Conservation (phyloP, 1,284 basidiomycete species). For the Sanghuangporus sanghuang region DNA sequence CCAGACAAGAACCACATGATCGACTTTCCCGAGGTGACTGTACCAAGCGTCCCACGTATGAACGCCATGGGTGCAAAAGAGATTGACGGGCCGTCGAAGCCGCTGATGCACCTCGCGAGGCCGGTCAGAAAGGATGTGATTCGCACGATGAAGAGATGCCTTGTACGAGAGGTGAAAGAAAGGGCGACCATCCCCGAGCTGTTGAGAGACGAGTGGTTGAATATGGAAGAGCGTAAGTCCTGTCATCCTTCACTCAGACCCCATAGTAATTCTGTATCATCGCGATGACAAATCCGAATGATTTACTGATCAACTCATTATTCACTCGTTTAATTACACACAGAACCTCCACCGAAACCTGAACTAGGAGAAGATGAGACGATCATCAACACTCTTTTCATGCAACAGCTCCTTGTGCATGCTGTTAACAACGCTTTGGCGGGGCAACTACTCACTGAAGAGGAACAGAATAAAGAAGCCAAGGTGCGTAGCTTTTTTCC, state of each 20-base stretch:
- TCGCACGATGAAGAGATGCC: slow-evolving; percentile 68
- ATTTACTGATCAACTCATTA: no score
- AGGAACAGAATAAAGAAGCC: slow-evolving; percentile 4
- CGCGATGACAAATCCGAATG: not conserved
- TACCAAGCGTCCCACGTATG: slow-evolving; percentile 41
- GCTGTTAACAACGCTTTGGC: not conserved
- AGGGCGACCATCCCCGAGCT: slow-evolving; percentile 79
- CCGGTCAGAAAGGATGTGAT: slow-evolving; percentile 68
- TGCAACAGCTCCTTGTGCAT: slow-evolving; percentile 61
- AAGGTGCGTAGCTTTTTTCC: slow-evolving; percentile 1
- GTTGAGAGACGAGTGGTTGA: slow-evolving; percentile 61
- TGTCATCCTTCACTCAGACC: not conserved
- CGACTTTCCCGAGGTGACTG: slow-evolving; percentile 65
- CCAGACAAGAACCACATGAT: slow-evolving; percentile 70
- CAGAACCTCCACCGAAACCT: slow-evolving; percentile 14
- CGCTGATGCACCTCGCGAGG: slow-evolving; percentile 56
- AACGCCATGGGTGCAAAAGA: slow-evolving; percentile 23
- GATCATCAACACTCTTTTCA: slow-evolving; percentile 69
- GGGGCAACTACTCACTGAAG: not conserved
- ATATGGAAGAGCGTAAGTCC: slow-evolving; percentile 34
- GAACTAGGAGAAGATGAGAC: slow-evolving; percentile 51
- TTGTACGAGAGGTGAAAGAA: slow-evolving; percentile 70
- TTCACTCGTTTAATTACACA: not conserved
- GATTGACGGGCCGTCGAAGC: slow-evolving; percentile 42
- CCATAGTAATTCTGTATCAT: not conserved